These are phyloP conservation scores for Sodiomyces alkalinus DNA, from an alignment of 2,329 filamentous ascomycete genomes.

Conservation along the genomic window DNA sequence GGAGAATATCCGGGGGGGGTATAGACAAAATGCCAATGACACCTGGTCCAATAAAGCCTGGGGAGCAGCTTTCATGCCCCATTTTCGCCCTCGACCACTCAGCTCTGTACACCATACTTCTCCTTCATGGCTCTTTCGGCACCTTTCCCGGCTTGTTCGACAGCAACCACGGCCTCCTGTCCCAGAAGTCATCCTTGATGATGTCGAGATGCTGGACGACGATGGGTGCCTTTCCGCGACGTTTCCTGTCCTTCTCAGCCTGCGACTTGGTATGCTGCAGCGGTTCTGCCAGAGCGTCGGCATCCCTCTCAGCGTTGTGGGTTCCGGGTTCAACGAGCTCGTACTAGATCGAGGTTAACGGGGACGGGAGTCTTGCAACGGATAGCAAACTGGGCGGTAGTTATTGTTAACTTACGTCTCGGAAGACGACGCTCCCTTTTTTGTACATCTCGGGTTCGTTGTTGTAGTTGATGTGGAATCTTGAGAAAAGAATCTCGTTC, in stretches of 20 bases:
- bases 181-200: slow-evolving; percentile 93
- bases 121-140: slow-evolving; percentile 38
- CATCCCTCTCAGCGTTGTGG: slow-evolving; percentile 28
- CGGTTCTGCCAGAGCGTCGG: slow-evolving; percentile 35
- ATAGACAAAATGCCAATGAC: too few relatives aligned
- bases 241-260: slow-evolving; percentile 68
- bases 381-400: too few relatives aligned
- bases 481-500: slow-evolving; percentile 85
- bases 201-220: slow-evolving; percentile 80
- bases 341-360: slow-evolving; percentile 34
- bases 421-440: slow-evolving; percentile 83
- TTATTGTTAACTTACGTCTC: slow-evolving; percentile 45
- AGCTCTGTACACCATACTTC: too few relatives aligned
- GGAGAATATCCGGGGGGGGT: too few relatives aligned
- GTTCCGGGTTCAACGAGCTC: slow-evolving; percentile 48
- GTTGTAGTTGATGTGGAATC: slow-evolving; percentile 93
- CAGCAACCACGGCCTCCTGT: slow-evolving; percentile 68
- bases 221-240: slow-evolving; percentile 63
- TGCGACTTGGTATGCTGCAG: slow-evolving; percentile 59
- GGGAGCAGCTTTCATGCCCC: too few relatives aligned
- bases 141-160: slow-evolving; percentile 59
- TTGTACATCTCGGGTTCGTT: slow-evolving; percentile 85
- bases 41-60: too few relatives aligned
- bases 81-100: too few relatives aligned
- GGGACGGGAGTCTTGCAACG: too few relatives aligned